A percentile compares a stretch with the other conserved stretches of the same genome.
phyloP scores from a whole-genome alignment of 1,284 basidiomycete genomes.

The Malassezia brasiliensis region DNA sequence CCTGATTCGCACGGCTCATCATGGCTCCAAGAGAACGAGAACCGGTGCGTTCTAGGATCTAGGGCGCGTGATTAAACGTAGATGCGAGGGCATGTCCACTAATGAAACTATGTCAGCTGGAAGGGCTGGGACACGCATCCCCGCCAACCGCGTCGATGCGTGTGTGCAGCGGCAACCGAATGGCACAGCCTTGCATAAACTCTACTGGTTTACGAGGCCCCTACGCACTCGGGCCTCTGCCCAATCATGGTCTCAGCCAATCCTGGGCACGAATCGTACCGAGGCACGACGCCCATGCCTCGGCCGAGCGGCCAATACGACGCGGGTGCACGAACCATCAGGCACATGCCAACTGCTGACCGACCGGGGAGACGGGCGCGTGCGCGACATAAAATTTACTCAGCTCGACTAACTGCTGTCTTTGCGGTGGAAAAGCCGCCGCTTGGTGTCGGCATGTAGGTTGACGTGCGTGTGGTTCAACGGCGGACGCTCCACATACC shows the following conservation, averaged over 20 bases:
- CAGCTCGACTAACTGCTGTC: not conserved
- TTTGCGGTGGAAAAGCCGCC: constrained; percentile 16
- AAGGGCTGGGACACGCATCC: not conserved
- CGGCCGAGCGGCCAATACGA: no score
- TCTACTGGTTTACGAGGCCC: not conserved
- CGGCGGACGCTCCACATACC: constrained; percentile 13
- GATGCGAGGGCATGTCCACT: no score
- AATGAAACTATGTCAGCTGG: no score
- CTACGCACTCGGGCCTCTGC: no score
- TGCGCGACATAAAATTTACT: not conserved
- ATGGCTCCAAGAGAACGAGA: not conserved
- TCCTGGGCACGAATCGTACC: no score
- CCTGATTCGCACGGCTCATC: constrained; percentile 3
- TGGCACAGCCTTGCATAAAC: not conserved
- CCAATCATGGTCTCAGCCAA: no score
- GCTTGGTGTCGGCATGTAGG: constrained; percentile 31
- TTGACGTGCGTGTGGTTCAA: constrained; percentile 43
- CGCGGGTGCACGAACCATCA: no score
- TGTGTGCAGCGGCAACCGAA: no score
- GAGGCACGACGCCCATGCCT: no score
- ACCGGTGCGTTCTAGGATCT: not conserved
- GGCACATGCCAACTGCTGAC: no score
- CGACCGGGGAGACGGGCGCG: no score
- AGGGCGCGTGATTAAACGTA: no score
- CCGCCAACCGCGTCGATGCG: not conserved